A percentile compares a stretch with the other conserved stretches of the same genome.
phyloP scores from a whole-genome alignment of 1,284 basidiomycete genomes.

The Coniferiporia sulphurascens region DNA sequence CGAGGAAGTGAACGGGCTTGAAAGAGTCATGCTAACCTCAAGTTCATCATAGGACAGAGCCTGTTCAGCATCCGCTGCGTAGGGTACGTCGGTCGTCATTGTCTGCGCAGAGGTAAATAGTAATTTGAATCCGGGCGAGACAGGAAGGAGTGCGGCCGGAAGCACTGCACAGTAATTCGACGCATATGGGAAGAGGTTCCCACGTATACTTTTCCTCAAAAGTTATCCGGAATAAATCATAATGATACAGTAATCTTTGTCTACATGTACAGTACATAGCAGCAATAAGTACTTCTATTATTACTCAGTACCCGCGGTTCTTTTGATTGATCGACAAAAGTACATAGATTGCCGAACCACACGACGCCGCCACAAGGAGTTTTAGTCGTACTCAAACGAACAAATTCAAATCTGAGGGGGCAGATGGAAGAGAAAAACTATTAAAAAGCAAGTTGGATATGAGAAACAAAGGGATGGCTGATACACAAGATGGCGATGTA shows the following conservation, averaged over 20 bases:
- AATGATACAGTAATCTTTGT: background rate
- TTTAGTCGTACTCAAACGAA: too few relatives aligned
- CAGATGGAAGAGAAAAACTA: too few relatives aligned
- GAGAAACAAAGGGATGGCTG: too few relatives aligned
- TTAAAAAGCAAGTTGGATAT: too few relatives aligned
- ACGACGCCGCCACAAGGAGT: too few relatives aligned
- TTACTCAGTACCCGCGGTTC: too few relatives aligned
- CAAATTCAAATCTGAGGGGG: too few relatives aligned
- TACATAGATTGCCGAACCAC: too few relatives aligned
- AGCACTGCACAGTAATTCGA: background rate
- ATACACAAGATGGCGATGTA: too few relatives aligned
- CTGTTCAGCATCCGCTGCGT: conserved; percentile 91
- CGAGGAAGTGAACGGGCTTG: background rate
- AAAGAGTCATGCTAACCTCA: conserved; percentile 48
- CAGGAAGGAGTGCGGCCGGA: background rate
- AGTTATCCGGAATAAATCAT: background rate
- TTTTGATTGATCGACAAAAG: too few relatives aligned
- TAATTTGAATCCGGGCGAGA: background rate
- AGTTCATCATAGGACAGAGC: conserved; percentile 88
- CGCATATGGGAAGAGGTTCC: background rate
- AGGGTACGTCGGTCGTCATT: conserved; percentile 74
- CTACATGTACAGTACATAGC: too few relatives aligned
- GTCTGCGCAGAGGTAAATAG: background rate
- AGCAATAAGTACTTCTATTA: too few relatives aligned
- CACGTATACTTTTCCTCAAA: background rate